phyloP scores from a whole-genome alignment of 2,329 filamentous ascomycete species.

The Aspergillus sp. region DNA sequence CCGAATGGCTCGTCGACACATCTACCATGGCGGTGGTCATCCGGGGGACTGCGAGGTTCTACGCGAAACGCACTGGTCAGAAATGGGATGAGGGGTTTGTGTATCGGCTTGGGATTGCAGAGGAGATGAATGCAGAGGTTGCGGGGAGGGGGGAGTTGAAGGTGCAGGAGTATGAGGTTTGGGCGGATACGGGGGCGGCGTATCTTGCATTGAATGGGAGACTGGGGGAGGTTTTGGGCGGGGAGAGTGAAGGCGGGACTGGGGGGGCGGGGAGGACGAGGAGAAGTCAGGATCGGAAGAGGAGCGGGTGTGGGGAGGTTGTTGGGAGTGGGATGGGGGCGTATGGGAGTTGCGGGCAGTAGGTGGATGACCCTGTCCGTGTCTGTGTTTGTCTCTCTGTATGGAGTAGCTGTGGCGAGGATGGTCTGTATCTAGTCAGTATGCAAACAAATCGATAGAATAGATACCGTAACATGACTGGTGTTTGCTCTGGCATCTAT shows the following conservation, averaged over 20 bases:
- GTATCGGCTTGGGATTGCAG: conserved; percentile 32
- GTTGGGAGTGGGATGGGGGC: conserved; percentile 14
- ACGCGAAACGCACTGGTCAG: conserved; percentile 27
- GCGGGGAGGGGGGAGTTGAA: conserved; percentile 13
- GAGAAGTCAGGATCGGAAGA: conserved; percentile 5
- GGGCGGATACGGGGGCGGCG: conserved; percentile 40
- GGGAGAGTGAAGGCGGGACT: not conserved
- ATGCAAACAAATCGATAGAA: not conserved
- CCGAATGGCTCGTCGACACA: conserved; percentile 33
- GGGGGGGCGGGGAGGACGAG: conserved; percentile 4
- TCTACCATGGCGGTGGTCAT: conserved; percentile 26
- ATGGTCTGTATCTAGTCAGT: conserved; percentile 35
- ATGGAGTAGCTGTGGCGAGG: conserved; percentile 40
- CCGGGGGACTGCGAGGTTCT: conserved; percentile 29
- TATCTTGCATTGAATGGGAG: conserved; percentile 31
- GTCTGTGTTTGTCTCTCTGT: conserved; percentile 37
- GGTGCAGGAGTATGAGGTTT: conserved; percentile 36
- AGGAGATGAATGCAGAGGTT: conserved; percentile 11
- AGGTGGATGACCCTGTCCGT: conserved; percentile 36
- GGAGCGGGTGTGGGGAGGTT: conserved; percentile 8
- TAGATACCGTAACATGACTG: not conserved
- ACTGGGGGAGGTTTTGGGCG: conserved; percentile 11
- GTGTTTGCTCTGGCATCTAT: too few relatives aligned
- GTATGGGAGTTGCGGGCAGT: conserved; percentile 14
- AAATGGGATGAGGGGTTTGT: conserved; percentile 37